Base-by-base conservation (phyloP, 1,284 basidiomycete genomes). In the Polyporus tsugae region DNA sequence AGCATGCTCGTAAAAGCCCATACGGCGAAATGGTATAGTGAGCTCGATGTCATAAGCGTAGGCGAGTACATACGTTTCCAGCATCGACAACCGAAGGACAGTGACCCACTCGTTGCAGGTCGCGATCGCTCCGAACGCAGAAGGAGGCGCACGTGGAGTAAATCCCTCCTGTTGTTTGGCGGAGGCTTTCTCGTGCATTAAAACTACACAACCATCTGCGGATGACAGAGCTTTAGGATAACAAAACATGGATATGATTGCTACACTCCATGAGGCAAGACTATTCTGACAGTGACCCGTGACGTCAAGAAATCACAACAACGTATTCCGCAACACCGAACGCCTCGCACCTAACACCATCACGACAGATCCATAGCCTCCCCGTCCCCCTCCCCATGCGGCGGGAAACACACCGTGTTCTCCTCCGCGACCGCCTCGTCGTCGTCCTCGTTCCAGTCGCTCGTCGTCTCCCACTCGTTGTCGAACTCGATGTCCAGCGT, bases 371-470 rank as follows among this genome's bases (percentile, higher is more conserved):
- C 88, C 88, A 89, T 89, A 0, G 83, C 83, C 9, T 83, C 83
- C 70, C 85, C 86, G 9, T 82, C 84, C 10, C 77, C 78, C 29
- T 74, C 75, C 36, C 82, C 60, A 0, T 36, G 11, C 57, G 52
- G 52, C 62, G 87, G 85, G 79, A 88, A 92, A 77, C 91, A 92
- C 4, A 93, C 75, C 60, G 83, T 84, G 65, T 87, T 88, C 78
- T 94, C 92, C 71, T 94, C 92, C 35, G 77, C 78, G 36, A 88
- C 87, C 1, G 90, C 91, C 68, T 95, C 92, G 2, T 91, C 89
- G 74, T 96, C 95, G 72, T 96, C 94, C 76, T 95, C 93, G 76
- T 94, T 95, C 87, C 94, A 92, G 78, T 96, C 93, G 76, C 93
- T 93, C 52, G 90, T 91, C 52, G 90, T 88, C 78, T 97, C 96